phyloP scores from a whole-genome alignment of 768 basidiomycete genomes.

The Tremella fuciformis region DNA sequence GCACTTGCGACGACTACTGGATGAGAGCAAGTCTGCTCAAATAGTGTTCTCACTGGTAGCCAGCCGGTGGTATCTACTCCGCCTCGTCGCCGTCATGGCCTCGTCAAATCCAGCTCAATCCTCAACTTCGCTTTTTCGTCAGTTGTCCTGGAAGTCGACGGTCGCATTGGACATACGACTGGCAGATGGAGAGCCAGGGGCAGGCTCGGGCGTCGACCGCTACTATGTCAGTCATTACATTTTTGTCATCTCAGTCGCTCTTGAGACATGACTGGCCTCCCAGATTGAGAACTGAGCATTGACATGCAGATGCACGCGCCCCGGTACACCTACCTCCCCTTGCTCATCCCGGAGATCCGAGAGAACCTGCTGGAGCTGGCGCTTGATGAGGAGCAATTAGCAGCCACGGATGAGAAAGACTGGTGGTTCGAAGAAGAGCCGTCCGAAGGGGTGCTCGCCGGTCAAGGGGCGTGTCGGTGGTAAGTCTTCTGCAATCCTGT shows the following conservation, averaged over 20 bases:
- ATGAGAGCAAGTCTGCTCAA: too few relatives aligned
- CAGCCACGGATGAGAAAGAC: slow-evolving; percentile 75
- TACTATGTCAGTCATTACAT: slow-evolving; percentile 68
- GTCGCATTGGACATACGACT: slow-evolving; percentile 85
- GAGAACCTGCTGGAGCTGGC: slow-evolving; percentile 87
- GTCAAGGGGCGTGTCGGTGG: slow-evolving; percentile 63
- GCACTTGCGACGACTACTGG: too few relatives aligned
- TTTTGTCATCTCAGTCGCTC: too few relatives aligned
- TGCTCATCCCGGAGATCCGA: slow-evolving; percentile 82
- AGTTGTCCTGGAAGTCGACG: slow-evolving; percentile 86
- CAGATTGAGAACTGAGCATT: too few relatives aligned
- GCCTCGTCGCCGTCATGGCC: background rate
- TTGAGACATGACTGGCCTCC: too few relatives aligned
- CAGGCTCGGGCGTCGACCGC: slow-evolving; percentile 85
- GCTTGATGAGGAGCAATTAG: slow-evolving; percentile 78
- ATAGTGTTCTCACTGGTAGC: too few relatives aligned
- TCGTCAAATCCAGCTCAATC: slow-evolving; percentile 33
- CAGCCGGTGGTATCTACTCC: too few relatives aligned
- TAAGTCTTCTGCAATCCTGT: slow-evolving; percentile 53
- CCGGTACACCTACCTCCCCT: slow-evolving; percentile 86
- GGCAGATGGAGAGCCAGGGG: slow-evolving; percentile 82
- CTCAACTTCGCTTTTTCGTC: slow-evolving; percentile 65
- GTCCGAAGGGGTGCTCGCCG: slow-evolving; percentile 29
- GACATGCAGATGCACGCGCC: slow-evolving; percentile 61
- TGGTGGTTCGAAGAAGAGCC: slow-evolving; percentile 89